These are phyloP conservation scores for Smallanthus sonchifolius DNA, from an alignment of 129 eudicot genomes.

Conservation along the genomic window DNA sequence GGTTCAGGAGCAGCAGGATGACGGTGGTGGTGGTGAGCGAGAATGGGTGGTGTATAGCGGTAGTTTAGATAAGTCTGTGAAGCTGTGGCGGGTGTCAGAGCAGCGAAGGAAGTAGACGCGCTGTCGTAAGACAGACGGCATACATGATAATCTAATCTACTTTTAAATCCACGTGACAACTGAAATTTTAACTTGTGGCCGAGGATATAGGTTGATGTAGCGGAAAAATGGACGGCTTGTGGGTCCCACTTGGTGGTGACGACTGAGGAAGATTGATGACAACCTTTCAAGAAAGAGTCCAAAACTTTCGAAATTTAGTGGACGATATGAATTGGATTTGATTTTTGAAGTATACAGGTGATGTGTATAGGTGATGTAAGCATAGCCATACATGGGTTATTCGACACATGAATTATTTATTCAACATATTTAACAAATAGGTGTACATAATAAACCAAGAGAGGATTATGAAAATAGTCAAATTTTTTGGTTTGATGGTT, in stretches of 20 bases:
- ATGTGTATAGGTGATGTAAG: background rate
- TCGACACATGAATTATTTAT: background rate
- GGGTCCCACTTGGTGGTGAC: background rate
- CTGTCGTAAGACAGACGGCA: background rate
- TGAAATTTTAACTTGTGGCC: too few species aligned
- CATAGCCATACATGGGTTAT: background rate
- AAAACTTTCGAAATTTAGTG: background rate
- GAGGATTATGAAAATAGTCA: too few species aligned
- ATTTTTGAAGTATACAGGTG: background rate
- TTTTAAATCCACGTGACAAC: too few species aligned
- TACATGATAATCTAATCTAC: too few species aligned
- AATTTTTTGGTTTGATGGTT: too few species aligned
- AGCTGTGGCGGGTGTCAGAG: constrained; percentile 54
- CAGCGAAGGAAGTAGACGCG: background rate
- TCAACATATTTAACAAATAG: background rate
- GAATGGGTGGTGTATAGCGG: constrained; percentile 25
- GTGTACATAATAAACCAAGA: background rate
- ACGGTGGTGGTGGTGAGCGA: constrained; percentile 34
- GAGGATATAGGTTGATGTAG: background rate
- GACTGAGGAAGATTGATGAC: background rate
- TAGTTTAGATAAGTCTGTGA: constrained; percentile 59
- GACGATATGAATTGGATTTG: background rate
- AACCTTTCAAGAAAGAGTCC: background rate
- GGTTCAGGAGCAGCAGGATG: constrained; percentile 29
- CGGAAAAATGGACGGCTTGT: background rate